Percentiles rank a stretch among this genome's conserved stretches.
phyloP scores from a whole-genome alignment of 495 filamentous ascomycete genomes.

The Podospora pseudoanserina region DNA sequence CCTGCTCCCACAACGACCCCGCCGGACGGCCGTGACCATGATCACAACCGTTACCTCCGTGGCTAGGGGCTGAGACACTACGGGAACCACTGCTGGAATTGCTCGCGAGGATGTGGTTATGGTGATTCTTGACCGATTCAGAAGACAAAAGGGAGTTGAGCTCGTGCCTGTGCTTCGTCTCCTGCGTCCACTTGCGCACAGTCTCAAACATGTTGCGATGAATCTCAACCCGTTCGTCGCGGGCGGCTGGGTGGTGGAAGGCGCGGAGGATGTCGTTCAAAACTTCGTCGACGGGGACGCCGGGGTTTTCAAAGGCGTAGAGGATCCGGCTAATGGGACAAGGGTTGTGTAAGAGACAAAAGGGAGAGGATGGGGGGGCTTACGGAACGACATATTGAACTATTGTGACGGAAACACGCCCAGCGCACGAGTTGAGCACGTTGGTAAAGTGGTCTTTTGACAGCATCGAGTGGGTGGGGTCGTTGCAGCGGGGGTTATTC shows the following conservation, averaged over 20 bases:
- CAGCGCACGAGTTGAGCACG: conserved; percentile 81
- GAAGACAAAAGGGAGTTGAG: conserved; percentile 70
- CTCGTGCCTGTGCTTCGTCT: conserved; percentile 57
- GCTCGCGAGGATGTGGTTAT: conserved; percentile 58
- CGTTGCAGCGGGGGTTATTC: conserved; percentile 77
- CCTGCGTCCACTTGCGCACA: conserved; percentile 71
- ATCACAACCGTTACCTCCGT: conserved; percentile 32
- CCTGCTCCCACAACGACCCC: conserved; percentile 51
- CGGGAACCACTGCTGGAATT: conserved; percentile 17
- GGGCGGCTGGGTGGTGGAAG: conserved; percentile 85
- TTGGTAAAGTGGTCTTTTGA: conserved; percentile 98
- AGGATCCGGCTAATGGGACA: conserved; percentile 57
- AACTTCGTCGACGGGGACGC: conserved; percentile 73
- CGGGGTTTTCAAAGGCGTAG: conserved; percentile 85
- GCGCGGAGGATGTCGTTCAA: conserved; percentile 69
- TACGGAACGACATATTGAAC: conserved; percentile 78
- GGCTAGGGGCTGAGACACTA: conserved; percentile 31
- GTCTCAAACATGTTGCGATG: conserved; percentile 83
- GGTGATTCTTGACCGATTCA: conserved; percentile 72
- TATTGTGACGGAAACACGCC: conserved; percentile 72
- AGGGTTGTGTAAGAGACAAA: conserved; percentile 5
- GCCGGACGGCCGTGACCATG: conserved; percentile 44
- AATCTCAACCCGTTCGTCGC: conserved; percentile 67
- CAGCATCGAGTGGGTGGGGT: conserved; percentile 92
- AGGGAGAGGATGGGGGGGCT: conserved; percentile 18